A percentile compares a stretch with the other conserved stretches of the same genome.
Evolutionary conservation across 148 eudicot species (phyloP).

Genomic region (Pharnaceum exiguum): DNA sequence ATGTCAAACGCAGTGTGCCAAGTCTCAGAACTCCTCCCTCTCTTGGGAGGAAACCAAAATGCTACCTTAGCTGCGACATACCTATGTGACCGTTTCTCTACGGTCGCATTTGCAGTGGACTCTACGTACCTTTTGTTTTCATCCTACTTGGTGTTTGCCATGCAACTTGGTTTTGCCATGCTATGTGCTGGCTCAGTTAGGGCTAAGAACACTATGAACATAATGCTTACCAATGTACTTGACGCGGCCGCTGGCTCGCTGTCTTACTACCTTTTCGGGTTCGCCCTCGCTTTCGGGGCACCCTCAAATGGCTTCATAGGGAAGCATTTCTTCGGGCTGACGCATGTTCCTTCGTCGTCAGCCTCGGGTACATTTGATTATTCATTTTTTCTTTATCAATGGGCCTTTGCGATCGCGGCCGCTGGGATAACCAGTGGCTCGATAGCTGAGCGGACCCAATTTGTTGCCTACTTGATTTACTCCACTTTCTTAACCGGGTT

Average conservation of each 20-base stretch:
- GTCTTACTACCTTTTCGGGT: constrained; percentile 50
- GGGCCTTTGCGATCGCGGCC: constrained; percentile 49
- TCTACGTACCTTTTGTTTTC: constrained; percentile 48
- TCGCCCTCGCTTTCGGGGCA: constrained; percentile 40
- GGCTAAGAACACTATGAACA: constrained; percentile 56
- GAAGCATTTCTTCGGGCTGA: constrained; percentile 34
- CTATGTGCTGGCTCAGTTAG: constrained; percentile 58
- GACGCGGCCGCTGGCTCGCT: constrained; percentile 53
- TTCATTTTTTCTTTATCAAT: constrained; percentile 36
- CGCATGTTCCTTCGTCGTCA: constrained; percentile 6
- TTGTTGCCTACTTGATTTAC: constrained; percentile 40
- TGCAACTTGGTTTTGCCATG: constrained; percentile 62
- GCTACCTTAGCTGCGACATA: constrained; percentile 33
- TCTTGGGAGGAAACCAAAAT: constrained; percentile 19
- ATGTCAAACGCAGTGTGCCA: constrained; percentile 23
- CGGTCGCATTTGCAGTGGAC: constrained; percentile 41
- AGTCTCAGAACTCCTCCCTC: constrained; percentile 29
- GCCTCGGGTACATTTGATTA: constrained; percentile 21
- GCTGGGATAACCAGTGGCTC: constrained; percentile 47
- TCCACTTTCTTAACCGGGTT: constrained; percentile 40
- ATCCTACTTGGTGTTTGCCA: constrained; percentile 46
- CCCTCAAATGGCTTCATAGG: constrained; percentile 44
- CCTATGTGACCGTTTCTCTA: constrained; percentile 33
- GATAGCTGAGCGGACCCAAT: constrained; percentile 44
- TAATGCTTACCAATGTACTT: constrained; percentile 55